A percentile compares a stretch with the other conserved stretches of the same genome.
Conservation (phyloP, 495 filamentous ascomycete genomes). For the Aspergillus kassunensis region DNA sequence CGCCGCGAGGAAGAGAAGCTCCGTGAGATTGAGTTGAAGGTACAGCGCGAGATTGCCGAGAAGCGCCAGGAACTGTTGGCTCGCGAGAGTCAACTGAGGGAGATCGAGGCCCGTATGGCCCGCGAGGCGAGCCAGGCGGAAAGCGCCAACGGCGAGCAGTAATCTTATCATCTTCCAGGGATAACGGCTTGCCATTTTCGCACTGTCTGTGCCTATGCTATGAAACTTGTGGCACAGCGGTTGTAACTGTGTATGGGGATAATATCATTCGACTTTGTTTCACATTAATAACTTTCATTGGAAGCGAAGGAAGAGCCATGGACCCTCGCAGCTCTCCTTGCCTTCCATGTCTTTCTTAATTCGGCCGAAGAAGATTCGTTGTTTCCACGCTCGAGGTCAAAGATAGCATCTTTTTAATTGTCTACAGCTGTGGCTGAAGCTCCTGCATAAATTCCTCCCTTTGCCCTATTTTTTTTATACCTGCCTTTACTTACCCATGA, state of each 20-base stretch:
- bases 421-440: slow-evolving; percentile 30
- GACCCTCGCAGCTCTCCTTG: slow-evolving; percentile 13
- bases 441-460: slow-evolving; percentile 26
- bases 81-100: slow-evolving; percentile 94
- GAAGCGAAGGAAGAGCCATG: slow-evolving; percentile 19
- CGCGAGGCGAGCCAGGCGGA: slow-evolving; percentile 56
- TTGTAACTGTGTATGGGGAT: slow-evolving; percentile 42
- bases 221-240: slow-evolving; percentile 40
- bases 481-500: slow-evolving; percentile 33
- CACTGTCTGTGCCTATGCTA: slow-evolving; percentile 41
- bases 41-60: slow-evolving; percentile 98
- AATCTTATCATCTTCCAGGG: slow-evolving; percentile 25
- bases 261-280: slow-evolving; percentile 45
- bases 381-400: slow-evolving; percentile 28
- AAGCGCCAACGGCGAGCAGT: slow-evolving; percentile 45
- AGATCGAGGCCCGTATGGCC: slow-evolving; percentile 82
- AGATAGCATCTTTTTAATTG: slow-evolving; percentile 41
- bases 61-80: slow-evolving; percentile 98
- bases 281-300: slow-evolving; percentile 47
- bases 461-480: slow-evolving; percentile 22
- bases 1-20: slow-evolving; percentile 99
- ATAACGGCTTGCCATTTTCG: slow-evolving; percentile 25
- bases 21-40: slow-evolving; percentile 97
- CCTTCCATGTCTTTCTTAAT: slow-evolving; percentile 23
- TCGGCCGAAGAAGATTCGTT: slow-evolving; percentile 22